Evolutionary conservation across 305 asterid genomes (phyloP).

Genomic region (Fraxinus dipetala): DNA sequence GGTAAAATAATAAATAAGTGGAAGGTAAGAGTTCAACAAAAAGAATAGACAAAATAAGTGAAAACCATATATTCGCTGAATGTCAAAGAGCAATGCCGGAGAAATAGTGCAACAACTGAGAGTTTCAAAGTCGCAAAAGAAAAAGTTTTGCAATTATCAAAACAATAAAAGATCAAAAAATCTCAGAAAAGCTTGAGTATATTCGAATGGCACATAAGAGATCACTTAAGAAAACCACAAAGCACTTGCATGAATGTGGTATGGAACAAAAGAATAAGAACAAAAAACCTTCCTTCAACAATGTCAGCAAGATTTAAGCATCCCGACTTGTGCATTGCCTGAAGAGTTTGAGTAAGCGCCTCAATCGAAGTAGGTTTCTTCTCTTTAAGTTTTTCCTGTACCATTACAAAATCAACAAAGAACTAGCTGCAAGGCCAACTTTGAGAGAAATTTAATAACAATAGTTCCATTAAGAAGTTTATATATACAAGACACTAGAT

Average conservation of each 20-base stretch:
- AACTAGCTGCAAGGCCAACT: constrained; percentile 16
- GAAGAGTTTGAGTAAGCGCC: constrained; percentile 85
- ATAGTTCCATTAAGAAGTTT: not conserved
- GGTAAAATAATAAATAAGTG: not conserved
- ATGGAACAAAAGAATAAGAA: not conserved
- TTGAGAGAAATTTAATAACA: not conserved
- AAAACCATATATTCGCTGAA: not conserved
- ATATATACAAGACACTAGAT: not conserved
- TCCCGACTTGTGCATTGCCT: constrained; percentile 94
- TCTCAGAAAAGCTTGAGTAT: not conserved
- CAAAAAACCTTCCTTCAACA: constrained; percentile 73
- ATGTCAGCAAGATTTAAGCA: constrained; percentile 81
- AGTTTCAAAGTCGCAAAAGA: not conserved
- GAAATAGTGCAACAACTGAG: not conserved
- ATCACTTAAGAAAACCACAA: not conserved
- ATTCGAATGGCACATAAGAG: not conserved
- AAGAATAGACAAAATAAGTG: not conserved
- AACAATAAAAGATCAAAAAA: not conserved
- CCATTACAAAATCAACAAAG: constrained; percentile 14
- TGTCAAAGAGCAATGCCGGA: constrained; percentile 7
- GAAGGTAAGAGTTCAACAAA: constrained; percentile 5
- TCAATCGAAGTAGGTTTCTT: constrained; percentile 82
- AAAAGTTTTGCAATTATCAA: not conserved
- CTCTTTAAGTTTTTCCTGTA: constrained; percentile 95
- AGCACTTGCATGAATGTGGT: too few species aligned